These are phyloP conservation scores for Dictyostelium firmibasis DNA, from an alignment of 78 protist genomes.

Conservation along the genomic window DNA sequence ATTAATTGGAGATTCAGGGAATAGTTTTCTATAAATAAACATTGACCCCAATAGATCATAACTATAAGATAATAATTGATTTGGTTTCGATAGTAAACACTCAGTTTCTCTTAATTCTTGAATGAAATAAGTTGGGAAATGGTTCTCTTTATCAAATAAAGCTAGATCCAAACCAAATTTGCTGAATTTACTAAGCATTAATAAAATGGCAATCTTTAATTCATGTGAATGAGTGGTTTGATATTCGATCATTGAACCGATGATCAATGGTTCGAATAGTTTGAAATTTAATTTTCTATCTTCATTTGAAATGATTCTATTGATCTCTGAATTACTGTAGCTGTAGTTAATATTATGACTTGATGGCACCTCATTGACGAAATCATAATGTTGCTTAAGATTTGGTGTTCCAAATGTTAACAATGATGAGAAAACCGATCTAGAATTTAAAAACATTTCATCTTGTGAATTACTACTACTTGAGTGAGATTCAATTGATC, in stretches of 20 bases:
- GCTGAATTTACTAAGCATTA: conserved; percentile 46
- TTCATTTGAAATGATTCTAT: conserved; percentile 20
- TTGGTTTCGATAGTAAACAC: conserved; percentile 9
- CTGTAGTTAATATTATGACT: conserved; percentile 36
- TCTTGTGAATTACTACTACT: conserved; percentile 31
- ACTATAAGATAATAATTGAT: conserved; percentile 13
- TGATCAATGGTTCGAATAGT: conserved; percentile 50
- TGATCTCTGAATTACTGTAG: conserved; percentile 39
- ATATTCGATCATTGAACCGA: conserved; percentile 32
- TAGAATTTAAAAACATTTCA: conserved; percentile 22
- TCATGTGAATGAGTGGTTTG: conserved; percentile 32
- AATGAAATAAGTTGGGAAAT: conserved; percentile 20
- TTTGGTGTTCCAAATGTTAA: not conserved
- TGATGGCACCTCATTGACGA: not conserved
- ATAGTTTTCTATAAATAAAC: not conserved
- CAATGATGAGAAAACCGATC: conserved; percentile 30
- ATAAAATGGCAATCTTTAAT: conserved; percentile 7
- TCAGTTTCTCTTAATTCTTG: conserved; percentile 59
- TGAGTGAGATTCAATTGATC: conserved; percentile 32
- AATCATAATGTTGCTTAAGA: conserved; percentile 40
- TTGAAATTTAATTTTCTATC: conserved; percentile 17
- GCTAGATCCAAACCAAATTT: conserved; percentile 66
- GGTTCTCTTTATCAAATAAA: conserved; percentile 29
- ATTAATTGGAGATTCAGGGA: not conserved
- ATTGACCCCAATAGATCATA: conserved; percentile 42